These are phyloP conservation scores for Entomophthora muscae DNA, from an alignment of 371 early-diverging fungal species.

Conservation along the genomic window DNA sequence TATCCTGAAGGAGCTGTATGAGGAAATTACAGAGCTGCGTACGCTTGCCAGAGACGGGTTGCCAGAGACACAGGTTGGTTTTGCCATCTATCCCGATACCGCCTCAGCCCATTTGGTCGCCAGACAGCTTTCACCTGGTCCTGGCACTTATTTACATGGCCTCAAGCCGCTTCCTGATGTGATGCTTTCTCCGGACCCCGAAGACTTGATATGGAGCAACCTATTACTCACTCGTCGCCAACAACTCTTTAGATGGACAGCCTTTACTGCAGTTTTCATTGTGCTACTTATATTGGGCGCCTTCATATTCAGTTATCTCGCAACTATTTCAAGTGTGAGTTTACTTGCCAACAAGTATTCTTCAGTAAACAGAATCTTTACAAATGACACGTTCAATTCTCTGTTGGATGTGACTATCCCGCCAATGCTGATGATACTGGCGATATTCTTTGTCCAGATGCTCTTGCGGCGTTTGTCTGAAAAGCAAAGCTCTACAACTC, in stretches of 20 bases:
- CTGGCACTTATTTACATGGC: neutral
- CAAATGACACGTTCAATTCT: neutral
- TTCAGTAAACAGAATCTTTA: neutral
- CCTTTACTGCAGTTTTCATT: neutral
- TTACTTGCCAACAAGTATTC: neutral
- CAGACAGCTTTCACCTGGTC: neutral
- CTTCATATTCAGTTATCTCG: neutral
- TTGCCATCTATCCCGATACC: slow-evolving; percentile 46
- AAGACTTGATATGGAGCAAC: slow-evolving; percentile 10
- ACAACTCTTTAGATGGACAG: neutral
- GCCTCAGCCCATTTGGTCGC: slow-evolving; percentile 33
- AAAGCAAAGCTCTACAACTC: neutral
- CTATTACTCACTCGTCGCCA: neutral
- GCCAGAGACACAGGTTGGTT: slow-evolving; percentile 46
- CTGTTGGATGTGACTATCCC: neutral
- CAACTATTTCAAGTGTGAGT: neutral
- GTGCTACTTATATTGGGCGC: neutral
- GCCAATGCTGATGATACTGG: neutral
- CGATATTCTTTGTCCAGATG: neutral
- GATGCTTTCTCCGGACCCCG: slow-evolving; percentile 8
- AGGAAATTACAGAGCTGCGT: slow-evolving; percentile 37
- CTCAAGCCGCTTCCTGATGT: neutral
- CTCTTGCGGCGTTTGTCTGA: neutral
- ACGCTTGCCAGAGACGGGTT: slow-evolving; percentile 23
- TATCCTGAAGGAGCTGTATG: slow-evolving; percentile 38